A percentile compares a stretch with the other conserved stretches of the same genome.
Conservation (phyloP, 257 asterid genomes). For the Agastache rugosa region DNA sequence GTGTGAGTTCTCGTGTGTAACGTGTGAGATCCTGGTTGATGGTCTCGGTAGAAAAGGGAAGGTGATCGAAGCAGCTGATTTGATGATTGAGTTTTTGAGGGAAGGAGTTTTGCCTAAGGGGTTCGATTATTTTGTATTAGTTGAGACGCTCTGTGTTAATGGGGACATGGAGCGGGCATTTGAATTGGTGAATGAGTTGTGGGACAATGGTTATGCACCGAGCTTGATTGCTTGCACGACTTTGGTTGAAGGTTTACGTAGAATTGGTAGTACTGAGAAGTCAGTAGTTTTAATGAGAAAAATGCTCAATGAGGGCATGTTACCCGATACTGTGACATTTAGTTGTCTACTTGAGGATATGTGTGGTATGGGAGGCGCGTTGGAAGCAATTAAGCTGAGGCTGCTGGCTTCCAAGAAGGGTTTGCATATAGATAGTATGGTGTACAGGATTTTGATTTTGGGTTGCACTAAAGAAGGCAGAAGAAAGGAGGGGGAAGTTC, state of each 20-base stretch:
- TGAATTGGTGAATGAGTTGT: constrained; percentile 67
- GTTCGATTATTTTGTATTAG: constrained; percentile 58
- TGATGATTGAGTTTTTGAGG: constrained; percentile 62
- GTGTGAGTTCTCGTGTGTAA: constrained; percentile 67
- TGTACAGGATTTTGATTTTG: constrained; percentile 68
- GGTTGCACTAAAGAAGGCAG: constrained; percentile 72
- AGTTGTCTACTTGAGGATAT: constrained; percentile 71
- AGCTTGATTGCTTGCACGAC: constrained; percentile 73
- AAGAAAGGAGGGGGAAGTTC: constrained; percentile 71
- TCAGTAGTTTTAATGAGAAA: constrained; percentile 53
- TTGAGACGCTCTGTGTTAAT: constrained; percentile 66
- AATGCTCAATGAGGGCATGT: constrained; percentile 63
- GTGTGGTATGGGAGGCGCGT: constrained; percentile 61
- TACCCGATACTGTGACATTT: constrained; percentile 83
- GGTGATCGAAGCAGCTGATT: constrained; percentile 57
- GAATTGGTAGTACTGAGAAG: constrained; percentile 44
- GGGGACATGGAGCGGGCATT: constrained; percentile 53
- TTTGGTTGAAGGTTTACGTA: constrained; percentile 71
- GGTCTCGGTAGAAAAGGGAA: constrained; percentile 71
- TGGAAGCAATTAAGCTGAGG: constrained; percentile 82
- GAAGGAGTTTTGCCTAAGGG: constrained; percentile 61
- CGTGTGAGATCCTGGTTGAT: constrained; percentile 81
- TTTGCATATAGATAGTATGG: constrained; percentile 70
- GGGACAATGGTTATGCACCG: constrained; percentile 65
- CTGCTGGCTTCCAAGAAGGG: constrained; percentile 74